Base-by-base conservation (phyloP, 2,329 filamentous ascomycete genomes). In the Aspergillus uvarum region DNA sequence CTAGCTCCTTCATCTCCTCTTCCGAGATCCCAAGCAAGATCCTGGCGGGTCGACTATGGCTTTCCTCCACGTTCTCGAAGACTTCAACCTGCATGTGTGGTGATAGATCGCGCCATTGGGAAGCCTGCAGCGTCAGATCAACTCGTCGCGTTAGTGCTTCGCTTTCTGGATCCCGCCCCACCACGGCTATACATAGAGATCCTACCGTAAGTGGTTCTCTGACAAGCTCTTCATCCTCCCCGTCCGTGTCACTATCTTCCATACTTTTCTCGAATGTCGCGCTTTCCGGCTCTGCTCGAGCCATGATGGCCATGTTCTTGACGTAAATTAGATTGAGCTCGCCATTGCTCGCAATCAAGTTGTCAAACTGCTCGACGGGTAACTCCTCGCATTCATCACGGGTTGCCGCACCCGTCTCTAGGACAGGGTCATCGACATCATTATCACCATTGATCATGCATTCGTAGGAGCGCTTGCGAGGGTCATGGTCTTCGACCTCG, bases 71-170 rank as follows among this genome's bases (percentile, higher is more conserved):
- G 51, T 76, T 77, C 11, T 68, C 61, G 19, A 71, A 58, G 14
- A 78, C 77, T 54, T 78, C 76, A 3, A 71, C 66, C 57, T 74
- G 72, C 21, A 79, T 63, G 4, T 63, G 65, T 16, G 61, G 63
- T 16, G 67, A 64, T 5, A 79, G 61, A 42, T 77, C 73, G 21
- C 50, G 56, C 76, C 76, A 79, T 54, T 65, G 44, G 10, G 70
- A 70, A 32, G 67, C 51, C 4, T 54, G 47, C 10, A 61, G 59
- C 32, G 14, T 51, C 64, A 38, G 16, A 16, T 26, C 38, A 47
- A 19, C 29, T 11, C 24, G 38, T 8, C 6, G 16, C 10, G 26
- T 29, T 4, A 51, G 44, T 16, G 16, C 14, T 29, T 32, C n/a
- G 42, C 16, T 16, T 24, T 19, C 49, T 19, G 6, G 22, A 12